Base-by-base conservation (phyloP, 345 rosid genomes). In the Populus tremula region DNA sequence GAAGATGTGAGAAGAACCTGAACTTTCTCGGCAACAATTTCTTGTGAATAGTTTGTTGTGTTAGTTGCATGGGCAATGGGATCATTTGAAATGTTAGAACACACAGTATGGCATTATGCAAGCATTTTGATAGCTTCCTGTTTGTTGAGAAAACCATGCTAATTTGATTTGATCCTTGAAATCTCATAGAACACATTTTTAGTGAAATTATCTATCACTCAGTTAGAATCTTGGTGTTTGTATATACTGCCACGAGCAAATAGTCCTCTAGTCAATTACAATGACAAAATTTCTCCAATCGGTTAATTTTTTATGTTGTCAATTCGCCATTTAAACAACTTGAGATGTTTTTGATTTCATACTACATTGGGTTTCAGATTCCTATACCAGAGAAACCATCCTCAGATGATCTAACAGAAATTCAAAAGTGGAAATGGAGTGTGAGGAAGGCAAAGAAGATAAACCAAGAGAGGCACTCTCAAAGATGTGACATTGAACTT, bases 391-490 rank as follows among this genome's bases (percentile, higher is more conserved):
- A 71, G 39, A 75, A 67, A 71, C 77, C 85, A 29, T 35, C 35
- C 56, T 70, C 85, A 54, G 82, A 82, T 63, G 85, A 82, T 75
- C 39, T 59, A 74, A 35, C 66, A 67, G 82, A 78, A 45, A 43
- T 82, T 66, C 79, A 75, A 27, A 67, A 59, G 31, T 82, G 85
- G 85, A 78, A 64, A 75, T 75, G 75, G 85, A 78, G 29, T 71
- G 27, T 47, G 47, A 70, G 77, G 77, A 78, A 82, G 73, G 85
- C 85, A 43, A 75, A 62, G 76, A 82, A 82, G 65, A 78, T 69
- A 71, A 82, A 82, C 47, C 76, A 78, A 45, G 85, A 82, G 79
- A 79, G 82, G 59, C 79, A 82, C 76, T 75, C 85, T n/a, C 82
- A 70, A 72, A 73, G 82, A 69, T 82, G 85, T 38, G 85, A 82